These are phyloP conservation scores for Saprolegnia diclina DNA, from an alignment of 352 stramenopile species.

Conservation along the genomic window DNA sequence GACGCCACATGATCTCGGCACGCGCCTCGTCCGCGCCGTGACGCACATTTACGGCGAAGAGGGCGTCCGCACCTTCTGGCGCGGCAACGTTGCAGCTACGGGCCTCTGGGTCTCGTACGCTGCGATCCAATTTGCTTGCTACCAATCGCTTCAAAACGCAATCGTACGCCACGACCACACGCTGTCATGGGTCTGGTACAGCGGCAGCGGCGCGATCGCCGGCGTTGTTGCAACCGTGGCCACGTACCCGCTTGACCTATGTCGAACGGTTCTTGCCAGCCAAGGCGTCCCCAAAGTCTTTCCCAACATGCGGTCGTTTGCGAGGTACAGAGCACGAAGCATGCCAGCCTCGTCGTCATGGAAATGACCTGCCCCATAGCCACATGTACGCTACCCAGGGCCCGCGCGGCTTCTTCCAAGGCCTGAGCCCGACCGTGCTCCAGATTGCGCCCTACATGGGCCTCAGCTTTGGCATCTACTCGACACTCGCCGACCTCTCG, in stretches of 20 bases:
- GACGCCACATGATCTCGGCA: constrained; percentile 43
- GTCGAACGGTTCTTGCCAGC: constrained; percentile 90
- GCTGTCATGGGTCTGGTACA: constrained; percentile 31
- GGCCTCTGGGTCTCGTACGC: constrained; percentile 81
- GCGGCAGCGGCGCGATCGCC: constrained; percentile 77
- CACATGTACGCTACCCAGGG: constrained; percentile 72
- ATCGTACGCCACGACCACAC: constrained; percentile 32
- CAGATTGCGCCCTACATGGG: constrained; percentile 96
- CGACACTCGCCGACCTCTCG: constrained; percentile 41
- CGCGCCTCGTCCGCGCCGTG: constrained; percentile 44
- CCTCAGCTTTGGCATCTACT: constrained; percentile 93
- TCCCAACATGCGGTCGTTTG: constrained; percentile 69
- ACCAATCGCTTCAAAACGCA: constrained; percentile 42
- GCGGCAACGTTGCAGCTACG: constrained; percentile 69
- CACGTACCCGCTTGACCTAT: constrained; percentile 95
- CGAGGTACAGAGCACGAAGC: background rate
- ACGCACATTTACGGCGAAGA: constrained; percentile 71
- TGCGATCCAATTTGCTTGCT: constrained; percentile 64
- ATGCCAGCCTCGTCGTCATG: background rate
- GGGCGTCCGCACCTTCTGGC: constrained; percentile 75
- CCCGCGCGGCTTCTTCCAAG: constrained; percentile 86
- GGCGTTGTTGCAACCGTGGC: constrained; percentile 81
- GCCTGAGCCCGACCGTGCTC: constrained; percentile 74
- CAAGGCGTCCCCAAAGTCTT: constrained; percentile 82
- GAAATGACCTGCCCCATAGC: background rate